Percentiles rank a stretch among this genome's conserved stretches.
phyloP scores from a whole-genome alignment of 345 rosid genomes.

The Eucalyptus caleyi region DNA sequence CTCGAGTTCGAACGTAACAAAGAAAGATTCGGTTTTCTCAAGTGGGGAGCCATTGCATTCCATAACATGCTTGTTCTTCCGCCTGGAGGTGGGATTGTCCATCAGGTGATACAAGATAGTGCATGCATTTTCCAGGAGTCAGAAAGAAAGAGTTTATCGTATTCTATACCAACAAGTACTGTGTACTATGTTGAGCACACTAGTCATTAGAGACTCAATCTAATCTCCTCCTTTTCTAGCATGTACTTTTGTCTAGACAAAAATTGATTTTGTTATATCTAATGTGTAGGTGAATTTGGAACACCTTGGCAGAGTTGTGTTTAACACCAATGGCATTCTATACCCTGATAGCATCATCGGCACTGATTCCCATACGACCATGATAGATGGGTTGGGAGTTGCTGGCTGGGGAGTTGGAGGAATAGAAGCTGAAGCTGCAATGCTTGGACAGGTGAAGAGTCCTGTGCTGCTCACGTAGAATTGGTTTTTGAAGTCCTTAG shows the following conservation, averaged over 20 bases:
- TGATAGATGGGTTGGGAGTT: constrained; percentile 93
- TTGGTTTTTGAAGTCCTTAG: background rate
- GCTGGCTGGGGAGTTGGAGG: constrained; percentile 99
- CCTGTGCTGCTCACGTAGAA: background rate
- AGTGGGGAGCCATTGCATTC: constrained; percentile 91
- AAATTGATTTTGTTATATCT: background rate
- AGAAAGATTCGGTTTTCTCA: constrained; percentile 88
- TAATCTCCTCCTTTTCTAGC: background rate
- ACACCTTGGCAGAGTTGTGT: constrained; percentile 88
- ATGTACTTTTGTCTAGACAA: background rate
- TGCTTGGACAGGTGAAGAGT: constrained; percentile 88
- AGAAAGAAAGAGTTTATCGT: background rate
- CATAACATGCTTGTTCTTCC: constrained; percentile 91
- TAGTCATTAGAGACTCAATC: background rate
- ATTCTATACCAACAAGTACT: background rate
- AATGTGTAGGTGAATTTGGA: constrained; percentile 70
- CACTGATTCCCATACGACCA: constrained; percentile 88
- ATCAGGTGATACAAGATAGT: constrained; percentile 40
- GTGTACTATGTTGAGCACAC: background rate
- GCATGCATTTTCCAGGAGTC: background rate
- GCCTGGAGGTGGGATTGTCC: constrained; percentile 92
- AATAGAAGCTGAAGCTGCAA: constrained; percentile 89
- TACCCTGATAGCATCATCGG: constrained; percentile 93
- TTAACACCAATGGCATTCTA: constrained; percentile 63
- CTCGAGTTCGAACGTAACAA: constrained; percentile 73